These are phyloP conservation scores for Intubia oerlemansii DNA, from an alignment of 2,329 filamentous ascomycete species.

Conservation along the genomic window DNA sequence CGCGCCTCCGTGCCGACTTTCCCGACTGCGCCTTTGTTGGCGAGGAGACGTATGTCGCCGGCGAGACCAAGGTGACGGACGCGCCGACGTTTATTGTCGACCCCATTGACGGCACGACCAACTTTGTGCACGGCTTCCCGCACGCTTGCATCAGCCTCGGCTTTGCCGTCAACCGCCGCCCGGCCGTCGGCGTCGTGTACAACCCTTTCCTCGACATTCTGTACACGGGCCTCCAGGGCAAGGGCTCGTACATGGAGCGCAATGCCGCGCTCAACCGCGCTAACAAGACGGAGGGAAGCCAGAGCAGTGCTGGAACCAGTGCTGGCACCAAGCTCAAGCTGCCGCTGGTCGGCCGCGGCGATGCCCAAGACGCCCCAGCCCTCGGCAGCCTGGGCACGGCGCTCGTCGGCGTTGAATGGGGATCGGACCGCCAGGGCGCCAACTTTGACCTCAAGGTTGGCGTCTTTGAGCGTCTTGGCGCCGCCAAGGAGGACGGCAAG, in stretches of 20 bases:
- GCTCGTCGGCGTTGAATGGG: constrained; percentile 56
- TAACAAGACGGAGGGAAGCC: constrained; percentile 1
- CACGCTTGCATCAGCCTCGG: constrained; percentile 60
- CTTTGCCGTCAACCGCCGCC: constrained; percentile 37
- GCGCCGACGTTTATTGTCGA: constrained; percentile 63
- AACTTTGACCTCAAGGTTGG: constrained; percentile 51
- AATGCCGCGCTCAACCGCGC: constrained; percentile 19
- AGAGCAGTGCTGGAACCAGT: too few relatives aligned
- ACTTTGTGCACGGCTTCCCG: constrained; percentile 60
- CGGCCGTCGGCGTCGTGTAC: constrained; percentile 55
- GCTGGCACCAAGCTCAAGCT: constrained; percentile 13
- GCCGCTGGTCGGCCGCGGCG: constrained; percentile 17
- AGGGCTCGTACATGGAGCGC: constrained; percentile 39
- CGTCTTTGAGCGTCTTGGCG: constrained; percentile 40
- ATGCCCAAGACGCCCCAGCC: constrained; percentile 25
- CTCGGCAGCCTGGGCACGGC: constrained; percentile 38
- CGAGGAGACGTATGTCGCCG: constrained; percentile 56
- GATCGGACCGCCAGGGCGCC: constrained; percentile 40
- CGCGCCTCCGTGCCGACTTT: constrained; percentile 27
- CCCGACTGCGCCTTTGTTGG: constrained; percentile 44
- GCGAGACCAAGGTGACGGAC: constrained; percentile 34
- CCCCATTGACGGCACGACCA: constrained; percentile 65
- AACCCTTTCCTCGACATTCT: constrained; percentile 54
- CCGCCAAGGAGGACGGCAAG: constrained; percentile 17
- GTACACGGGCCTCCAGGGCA: constrained; percentile 46